Percentiles rank a stretch among this genome's conserved stretches.
These are phyloP conservation scores for Candida peoriensis DNA, from an alignment of 805 yeast species.

Conservation along the genomic window DNA sequence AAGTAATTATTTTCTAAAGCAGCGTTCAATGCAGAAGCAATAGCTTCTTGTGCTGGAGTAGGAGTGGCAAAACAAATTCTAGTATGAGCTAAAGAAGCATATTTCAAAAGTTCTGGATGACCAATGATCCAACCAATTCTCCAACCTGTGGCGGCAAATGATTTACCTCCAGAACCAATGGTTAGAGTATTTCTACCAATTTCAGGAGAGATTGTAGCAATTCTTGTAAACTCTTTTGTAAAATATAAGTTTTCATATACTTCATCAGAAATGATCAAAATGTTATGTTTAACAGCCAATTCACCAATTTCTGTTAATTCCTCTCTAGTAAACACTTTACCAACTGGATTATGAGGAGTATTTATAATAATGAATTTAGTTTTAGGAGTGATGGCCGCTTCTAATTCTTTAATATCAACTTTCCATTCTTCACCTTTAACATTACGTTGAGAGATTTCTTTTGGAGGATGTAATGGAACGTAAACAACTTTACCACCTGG, in stretches of 20 bases:
- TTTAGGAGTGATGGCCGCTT: slow-evolving; percentile 60
- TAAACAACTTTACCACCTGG: slow-evolving; percentile 90
- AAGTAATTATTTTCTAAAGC: slow-evolving; percentile 66
- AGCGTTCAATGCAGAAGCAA: slow-evolving; percentile 65
- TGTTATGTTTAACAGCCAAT: slow-evolving; percentile 78
- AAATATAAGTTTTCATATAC: slow-evolving; percentile 91
- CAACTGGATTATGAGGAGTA: slow-evolving; percentile 96
- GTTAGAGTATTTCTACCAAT: slow-evolving; percentile 75
- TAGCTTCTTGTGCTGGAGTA: slow-evolving; percentile 89
- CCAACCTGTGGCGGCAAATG: slow-evolving; percentile 99
- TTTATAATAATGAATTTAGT: slow-evolving; percentile 87
- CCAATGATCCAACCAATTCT: slow-evolving; percentile 96
- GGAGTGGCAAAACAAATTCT: slow-evolving; percentile 91
- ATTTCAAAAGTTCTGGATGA: slow-evolving; percentile 71
- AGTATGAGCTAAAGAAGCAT: slow-evolving; percentile 85
- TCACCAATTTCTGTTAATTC: slow-evolving; percentile 76
- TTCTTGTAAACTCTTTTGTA: slow-evolving; percentile 63
- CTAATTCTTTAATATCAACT: slow-evolving; percentile 73
- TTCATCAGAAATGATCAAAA: slow-evolving; percentile 84
- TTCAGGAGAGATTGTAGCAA: slow-evolving; percentile 79
- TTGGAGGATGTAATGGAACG: slow-evolving; percentile 82
- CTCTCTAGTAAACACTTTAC: slow-evolving; percentile 74
- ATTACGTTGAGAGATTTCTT: slow-evolving; percentile 53
- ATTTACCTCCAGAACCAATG: slow-evolving; percentile 96
- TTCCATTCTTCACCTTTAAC: slow-evolving; percentile 86